phyloP scores from a whole-genome alignment of 306 rosid genomes.

The Styphnolobium japonicum region DNA sequence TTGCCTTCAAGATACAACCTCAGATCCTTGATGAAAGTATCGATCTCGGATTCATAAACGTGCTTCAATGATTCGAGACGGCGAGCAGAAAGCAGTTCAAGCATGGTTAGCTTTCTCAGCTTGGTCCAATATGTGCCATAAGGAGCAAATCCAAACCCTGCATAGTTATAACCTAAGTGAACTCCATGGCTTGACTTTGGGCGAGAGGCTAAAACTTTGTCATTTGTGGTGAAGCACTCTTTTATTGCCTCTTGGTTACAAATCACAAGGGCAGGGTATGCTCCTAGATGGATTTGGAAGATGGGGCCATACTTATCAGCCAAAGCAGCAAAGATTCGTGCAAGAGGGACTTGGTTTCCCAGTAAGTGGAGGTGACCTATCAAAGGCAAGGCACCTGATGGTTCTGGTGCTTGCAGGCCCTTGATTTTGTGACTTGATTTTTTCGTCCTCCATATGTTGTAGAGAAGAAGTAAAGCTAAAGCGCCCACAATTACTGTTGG shows the following conservation, averaged over 20 bases:
- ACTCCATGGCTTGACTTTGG: slow-evolving; percentile 46
- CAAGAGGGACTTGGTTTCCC: slow-evolving; percentile 23
- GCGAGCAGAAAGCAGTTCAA: slow-evolving; percentile 44
- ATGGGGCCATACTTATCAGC: slow-evolving; percentile 56
- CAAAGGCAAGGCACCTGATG: slow-evolving; percentile 41
- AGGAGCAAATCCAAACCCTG: slow-evolving; percentile 49
- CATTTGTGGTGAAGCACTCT: slow-evolving; percentile 62
- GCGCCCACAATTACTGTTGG: slow-evolving; percentile 14
- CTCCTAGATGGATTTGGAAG: slow-evolving; percentile 48
- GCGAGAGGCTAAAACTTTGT: slow-evolving; percentile 38
- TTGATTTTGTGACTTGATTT: slow-evolving; percentile 1
- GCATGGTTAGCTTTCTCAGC: slow-evolving; percentile 41
- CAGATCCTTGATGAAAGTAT: slow-evolving; percentile 31
- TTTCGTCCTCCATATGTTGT: slow-evolving; percentile 23
- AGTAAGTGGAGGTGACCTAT: slow-evolving; percentile 61
- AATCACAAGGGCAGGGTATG: slow-evolving; percentile 38
- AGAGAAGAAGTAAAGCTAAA: slow-evolving; percentile 14
- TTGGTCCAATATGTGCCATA: slow-evolving; percentile 45
- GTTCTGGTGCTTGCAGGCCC: slow-evolving; percentile 37
- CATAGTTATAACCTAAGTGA: slow-evolving; percentile 47
- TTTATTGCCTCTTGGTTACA: slow-evolving; percentile 47
- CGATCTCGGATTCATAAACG: slow-evolving; percentile 32
- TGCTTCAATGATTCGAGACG: slow-evolving; percentile 37
- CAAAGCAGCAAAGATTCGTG: slow-evolving; percentile 35
- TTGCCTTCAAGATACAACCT: not conserved